A percentile compares a stretch with the other conserved stretches of the same genome.
phyloP scores from a whole-genome alignment of 2,329 filamentous ascomycete species.

The Fusarium sarcochroum region DNA sequence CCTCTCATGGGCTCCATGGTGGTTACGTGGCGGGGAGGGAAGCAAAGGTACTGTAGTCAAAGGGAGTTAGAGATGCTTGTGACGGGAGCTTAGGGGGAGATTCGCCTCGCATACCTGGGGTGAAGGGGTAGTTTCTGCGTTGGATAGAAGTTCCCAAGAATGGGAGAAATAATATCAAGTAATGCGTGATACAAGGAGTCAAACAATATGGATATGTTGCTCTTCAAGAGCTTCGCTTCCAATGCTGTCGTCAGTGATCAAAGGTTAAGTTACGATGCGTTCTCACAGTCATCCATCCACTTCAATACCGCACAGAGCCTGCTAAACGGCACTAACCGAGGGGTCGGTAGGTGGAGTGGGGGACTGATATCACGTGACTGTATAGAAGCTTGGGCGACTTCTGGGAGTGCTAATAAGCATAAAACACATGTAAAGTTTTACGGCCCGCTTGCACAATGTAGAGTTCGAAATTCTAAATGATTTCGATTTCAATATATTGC shows the following conservation, averaged over 20 bases:
- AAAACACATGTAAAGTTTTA: too few species aligned
- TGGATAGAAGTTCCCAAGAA: not conserved
- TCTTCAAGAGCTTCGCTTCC: slow-evolving; percentile 27
- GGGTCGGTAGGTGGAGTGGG: slow-evolving; percentile 49
- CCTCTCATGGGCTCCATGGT: slow-evolving; percentile 54
- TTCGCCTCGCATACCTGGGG: slow-evolving; percentile 26
- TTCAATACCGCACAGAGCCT: slow-evolving; percentile 43
- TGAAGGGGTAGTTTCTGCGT: not conserved
- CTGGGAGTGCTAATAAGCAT: not conserved
- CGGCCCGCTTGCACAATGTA: too few species aligned
- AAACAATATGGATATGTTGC: slow-evolving; percentile 26
- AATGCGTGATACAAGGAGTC: slow-evolving; percentile 9
- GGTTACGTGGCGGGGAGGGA: slow-evolving; percentile 8
- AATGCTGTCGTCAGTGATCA: slow-evolving; percentile 29
- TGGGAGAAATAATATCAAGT: not conserved
- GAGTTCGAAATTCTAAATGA: too few species aligned
- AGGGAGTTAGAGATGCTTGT: slow-evolving; percentile 27
- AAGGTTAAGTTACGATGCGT: slow-evolving; percentile 41
- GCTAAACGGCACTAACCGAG: slow-evolving; percentile 49
- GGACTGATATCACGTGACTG: slow-evolving; percentile 39
- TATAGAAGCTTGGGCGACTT: not conserved
- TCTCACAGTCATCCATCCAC: slow-evolving; percentile 44
- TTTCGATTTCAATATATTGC: too few species aligned
- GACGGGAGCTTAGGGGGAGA: slow-evolving; percentile 12
- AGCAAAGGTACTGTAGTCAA: slow-evolving; percentile 15